A percentile compares a stretch with the other conserved stretches of the same genome.
These are phyloP conservation scores for Suhomyces emberorum DNA, from an alignment of 805 yeast genomes.

Conservation along the genomic window DNA sequence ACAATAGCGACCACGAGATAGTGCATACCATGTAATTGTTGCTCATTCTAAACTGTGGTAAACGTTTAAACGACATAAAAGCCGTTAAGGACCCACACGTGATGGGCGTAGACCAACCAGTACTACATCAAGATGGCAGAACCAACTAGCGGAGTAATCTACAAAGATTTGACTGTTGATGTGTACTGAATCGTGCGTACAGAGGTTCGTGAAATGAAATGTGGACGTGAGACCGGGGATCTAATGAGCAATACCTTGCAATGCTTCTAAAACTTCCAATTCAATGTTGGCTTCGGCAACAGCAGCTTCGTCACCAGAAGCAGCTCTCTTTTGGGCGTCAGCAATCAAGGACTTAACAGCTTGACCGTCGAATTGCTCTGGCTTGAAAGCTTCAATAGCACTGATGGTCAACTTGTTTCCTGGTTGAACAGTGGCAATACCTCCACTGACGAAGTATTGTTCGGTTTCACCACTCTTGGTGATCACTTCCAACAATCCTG, in stretches of 20 bases:
- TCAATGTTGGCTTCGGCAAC: slow-evolving; percentile 95
- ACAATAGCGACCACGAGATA: too few species aligned
- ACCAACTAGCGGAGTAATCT: too few species aligned
- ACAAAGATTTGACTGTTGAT: too few species aligned
- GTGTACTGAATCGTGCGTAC: neutral
- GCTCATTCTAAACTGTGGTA: too few species aligned
- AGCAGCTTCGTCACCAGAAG: slow-evolving; percentile 79
- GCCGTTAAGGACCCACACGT: too few species aligned
- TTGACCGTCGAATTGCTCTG: slow-evolving; percentile 79
- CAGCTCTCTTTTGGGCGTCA: slow-evolving; percentile 90
- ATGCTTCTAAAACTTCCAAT: slow-evolving; percentile 93
- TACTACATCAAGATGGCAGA: too few species aligned
- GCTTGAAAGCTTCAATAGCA: slow-evolving; percentile 92
- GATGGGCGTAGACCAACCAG: too few species aligned
- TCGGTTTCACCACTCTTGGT: slow-evolving; percentile 68
- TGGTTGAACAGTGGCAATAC: slow-evolving; percentile 95
- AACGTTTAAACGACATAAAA: too few species aligned
- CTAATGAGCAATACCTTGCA: slow-evolving; percentile 77
- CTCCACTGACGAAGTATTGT: slow-evolving; percentile 91
- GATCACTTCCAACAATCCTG: slow-evolving; percentile 92
- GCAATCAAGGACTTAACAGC: slow-evolving; percentile 77
- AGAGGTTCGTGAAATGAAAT: slow-evolving; percentile 1
- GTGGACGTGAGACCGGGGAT: slow-evolving; percentile 2
- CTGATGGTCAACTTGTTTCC: slow-evolving; percentile 86
- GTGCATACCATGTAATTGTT: too few species aligned